These are phyloP conservation scores for Apiotrichum gamsii DNA, from an alignment of 1,284 basidiomycete genomes.

Conservation along the genomic window DNA sequence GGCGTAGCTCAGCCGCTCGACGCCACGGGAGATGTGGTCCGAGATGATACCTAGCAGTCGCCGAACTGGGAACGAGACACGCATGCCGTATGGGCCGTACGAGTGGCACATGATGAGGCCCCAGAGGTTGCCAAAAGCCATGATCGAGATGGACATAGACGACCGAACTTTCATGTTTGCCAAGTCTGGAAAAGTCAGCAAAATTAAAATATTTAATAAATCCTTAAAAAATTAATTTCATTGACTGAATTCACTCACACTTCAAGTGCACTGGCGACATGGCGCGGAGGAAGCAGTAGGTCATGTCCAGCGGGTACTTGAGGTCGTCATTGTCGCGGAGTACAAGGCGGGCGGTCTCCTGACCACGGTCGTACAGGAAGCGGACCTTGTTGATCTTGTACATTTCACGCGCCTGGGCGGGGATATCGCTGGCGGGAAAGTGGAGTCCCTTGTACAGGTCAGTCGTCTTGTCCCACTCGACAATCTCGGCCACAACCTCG, in stretches of 20 bases:
- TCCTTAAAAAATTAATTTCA: no score
- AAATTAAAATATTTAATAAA: no score
- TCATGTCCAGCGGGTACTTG: constrained; percentile 75
- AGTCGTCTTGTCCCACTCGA: constrained; percentile 73
- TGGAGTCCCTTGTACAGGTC: constrained; percentile 60
- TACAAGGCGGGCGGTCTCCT: constrained; percentile 70
- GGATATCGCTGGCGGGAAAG: constrained; percentile 59
- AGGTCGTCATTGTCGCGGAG: constrained; percentile 63
- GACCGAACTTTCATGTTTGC: constrained; percentile 75
- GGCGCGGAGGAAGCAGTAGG: constrained; percentile 74
- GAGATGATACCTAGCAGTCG: constrained; percentile 75
- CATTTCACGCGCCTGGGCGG: constrained; percentile 54
- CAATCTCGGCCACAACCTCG: constrained; percentile 73
- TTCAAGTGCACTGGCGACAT: constrained; percentile 87
- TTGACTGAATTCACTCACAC: constrained; percentile 56
- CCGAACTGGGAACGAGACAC: constrained; percentile 75
- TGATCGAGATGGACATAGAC: constrained; percentile 81
- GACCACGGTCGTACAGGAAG: constrained; percentile 70
- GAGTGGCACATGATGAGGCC: constrained; percentile 78
- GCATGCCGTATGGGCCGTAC: constrained; percentile 70
- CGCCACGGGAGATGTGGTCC: constrained; percentile 75
- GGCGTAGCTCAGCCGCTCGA: constrained; percentile 75
- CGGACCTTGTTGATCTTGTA: constrained; percentile 69
- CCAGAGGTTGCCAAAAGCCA: constrained; percentile 77
- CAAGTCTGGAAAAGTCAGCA: constrained; percentile 56